Percentiles rank a stretch among this genome's conserved stretches.
Conservation (phyloP, 805 yeast genomes). For the Lachancea cidri region DNA sequence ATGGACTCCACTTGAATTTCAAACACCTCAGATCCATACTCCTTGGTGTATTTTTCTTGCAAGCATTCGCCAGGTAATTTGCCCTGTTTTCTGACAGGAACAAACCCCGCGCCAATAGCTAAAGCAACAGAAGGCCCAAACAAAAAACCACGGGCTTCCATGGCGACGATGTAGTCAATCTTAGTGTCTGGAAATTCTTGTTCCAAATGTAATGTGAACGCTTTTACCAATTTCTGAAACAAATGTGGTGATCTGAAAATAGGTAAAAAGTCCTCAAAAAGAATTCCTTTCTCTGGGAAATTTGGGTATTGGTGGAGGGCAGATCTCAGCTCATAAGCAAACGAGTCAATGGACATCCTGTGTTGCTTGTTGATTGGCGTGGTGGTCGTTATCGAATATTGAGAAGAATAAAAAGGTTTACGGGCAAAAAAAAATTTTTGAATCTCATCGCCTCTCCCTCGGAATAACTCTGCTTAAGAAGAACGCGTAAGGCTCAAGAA, state of each 20-base stretch:
- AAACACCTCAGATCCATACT: conserved; percentile 86
- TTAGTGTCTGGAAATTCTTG: conserved; percentile 47
- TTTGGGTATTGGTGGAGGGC: conserved; percentile 78
- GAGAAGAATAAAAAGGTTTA: background rate
- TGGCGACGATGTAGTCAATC: conserved; percentile 86
- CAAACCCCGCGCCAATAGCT: conserved; percentile 82
- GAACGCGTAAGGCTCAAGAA: background rate
- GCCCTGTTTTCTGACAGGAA: conserved; percentile 93
- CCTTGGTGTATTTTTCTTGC: conserved; percentile 75
- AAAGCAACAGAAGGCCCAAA: conserved; percentile 95
- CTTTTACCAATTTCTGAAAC: conserved; percentile 75
- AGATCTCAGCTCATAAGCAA: conserved; percentile 44
- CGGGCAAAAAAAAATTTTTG: background rate
- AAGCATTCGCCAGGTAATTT: conserved; percentile 85
- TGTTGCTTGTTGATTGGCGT: background rate
- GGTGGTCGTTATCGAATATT: background rate
- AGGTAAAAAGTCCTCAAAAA: conserved; percentile 95
- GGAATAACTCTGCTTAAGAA: too few species aligned
- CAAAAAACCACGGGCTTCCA: conserved; percentile 94
- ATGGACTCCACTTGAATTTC: conserved; percentile 84
- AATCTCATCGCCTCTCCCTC: background rate
- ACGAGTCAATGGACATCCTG: conserved; percentile 25
- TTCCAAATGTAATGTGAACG: conserved; percentile 71
- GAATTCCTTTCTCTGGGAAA: conserved; percentile 88
- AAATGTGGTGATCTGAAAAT: conserved; percentile 77